A percentile compares a stretch with the other conserved stretches of the same genome.
Evolutionary conservation across 163 green algal species (phyloP).

Genomic region (Chlamydomonas reinhardtii): DNA sequence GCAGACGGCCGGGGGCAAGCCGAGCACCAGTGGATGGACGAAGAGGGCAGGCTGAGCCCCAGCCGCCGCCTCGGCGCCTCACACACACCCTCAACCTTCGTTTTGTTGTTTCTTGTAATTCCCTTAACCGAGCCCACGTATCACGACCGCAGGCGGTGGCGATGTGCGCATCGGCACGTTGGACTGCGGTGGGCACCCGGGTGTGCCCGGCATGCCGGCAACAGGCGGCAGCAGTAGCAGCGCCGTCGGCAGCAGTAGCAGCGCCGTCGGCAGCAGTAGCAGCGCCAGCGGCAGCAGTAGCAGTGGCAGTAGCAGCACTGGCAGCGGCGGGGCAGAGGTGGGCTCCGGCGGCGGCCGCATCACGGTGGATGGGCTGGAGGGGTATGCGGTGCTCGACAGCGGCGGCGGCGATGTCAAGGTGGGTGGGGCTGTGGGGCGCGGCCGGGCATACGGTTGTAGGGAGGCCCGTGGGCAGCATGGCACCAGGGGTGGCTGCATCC

Average conservation of each 20-base stretch:
- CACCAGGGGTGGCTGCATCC: too few relatives aligned
- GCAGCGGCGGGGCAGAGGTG: not conserved
- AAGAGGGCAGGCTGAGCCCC: too few relatives aligned
- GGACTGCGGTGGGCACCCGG: not conserved
- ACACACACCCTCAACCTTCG: too few relatives aligned
- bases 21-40: too few relatives aligned
- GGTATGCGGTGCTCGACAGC: constrained; percentile 3
- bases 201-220: not conserved
- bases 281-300: not conserved
- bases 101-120: too few relatives aligned
- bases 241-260: not conserved
- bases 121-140: too few relatives aligned
- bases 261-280: not conserved
- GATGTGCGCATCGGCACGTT: constrained; percentile 9
- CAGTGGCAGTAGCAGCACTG: not conserved
- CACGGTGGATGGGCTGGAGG: constrained; percentile 17
- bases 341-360: constrained; percentile 15
- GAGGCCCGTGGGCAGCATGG: too few relatives aligned
- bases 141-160: not conserved
- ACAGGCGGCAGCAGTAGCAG: not conserved
- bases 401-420: constrained; percentile 29
- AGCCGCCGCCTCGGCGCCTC: too few relatives aligned
- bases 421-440: not conserved
- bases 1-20: too few relatives aligned
- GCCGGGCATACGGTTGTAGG: too few relatives aligned